phyloP scores from a whole-genome alignment of 306 rosid species.

The Castanopsis chinensis region DNA sequence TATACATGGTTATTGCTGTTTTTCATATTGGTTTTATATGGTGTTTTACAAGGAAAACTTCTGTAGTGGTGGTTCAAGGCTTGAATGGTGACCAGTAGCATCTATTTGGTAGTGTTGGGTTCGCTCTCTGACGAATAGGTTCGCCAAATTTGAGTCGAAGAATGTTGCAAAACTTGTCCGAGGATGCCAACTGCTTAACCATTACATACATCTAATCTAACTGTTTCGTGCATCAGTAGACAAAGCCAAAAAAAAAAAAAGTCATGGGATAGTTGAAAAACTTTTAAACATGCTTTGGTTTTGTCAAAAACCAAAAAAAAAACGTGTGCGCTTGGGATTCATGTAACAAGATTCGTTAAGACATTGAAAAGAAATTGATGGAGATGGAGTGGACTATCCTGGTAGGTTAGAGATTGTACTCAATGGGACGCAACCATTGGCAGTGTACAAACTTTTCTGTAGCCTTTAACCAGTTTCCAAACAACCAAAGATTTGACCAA shows the following conservation, averaged over 20 bases:
- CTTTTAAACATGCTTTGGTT: no score
- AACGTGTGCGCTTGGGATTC: neutral
- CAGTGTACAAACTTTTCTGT: no score
- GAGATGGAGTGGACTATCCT: neutral
- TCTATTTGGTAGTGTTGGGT: neutral
- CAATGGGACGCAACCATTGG: no score
- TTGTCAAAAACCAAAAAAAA: neutral
- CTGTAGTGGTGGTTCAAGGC: neutral
- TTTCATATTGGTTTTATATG: no score
- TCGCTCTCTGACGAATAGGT: neutral
- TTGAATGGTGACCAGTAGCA: neutral
- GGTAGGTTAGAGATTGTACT: neutral
- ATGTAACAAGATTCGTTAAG: neutral
- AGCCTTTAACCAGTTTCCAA: neutral
- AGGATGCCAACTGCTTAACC: neutral
- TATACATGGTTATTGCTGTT: no score
- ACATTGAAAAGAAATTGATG: no score
- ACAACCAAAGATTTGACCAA: slow-evolving; percentile 1
- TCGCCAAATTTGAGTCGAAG: neutral
- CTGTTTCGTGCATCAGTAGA: neutral
- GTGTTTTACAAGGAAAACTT: no score
- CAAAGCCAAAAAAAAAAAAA: no score
- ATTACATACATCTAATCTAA: neutral
- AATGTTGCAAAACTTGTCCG: neutral
- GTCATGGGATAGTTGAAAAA: no score